phyloP scores from a whole-genome alignment of 2,329 filamentous ascomycete species.

The Talaromyces sp. region DNA sequence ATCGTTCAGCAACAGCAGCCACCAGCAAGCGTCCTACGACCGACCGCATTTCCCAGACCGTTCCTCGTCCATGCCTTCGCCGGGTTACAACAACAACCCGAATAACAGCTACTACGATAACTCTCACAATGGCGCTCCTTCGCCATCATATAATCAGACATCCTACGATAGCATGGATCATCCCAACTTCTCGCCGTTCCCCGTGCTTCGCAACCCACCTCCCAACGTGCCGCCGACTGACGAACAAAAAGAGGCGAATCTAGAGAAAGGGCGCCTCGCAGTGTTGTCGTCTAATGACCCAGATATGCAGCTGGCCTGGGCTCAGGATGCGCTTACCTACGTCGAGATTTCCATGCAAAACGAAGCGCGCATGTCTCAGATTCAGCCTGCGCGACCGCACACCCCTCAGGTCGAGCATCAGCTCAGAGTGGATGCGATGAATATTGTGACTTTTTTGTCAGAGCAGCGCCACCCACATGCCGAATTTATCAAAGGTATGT shows the following conservation, averaged over 20 bases:
- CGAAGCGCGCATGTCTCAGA: constrained; percentile 62
- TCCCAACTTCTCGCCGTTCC: constrained; percentile 88
- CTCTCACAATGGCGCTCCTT: constrained; percentile 22
- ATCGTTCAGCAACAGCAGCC: constrained; percentile 30
- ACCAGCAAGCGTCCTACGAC: constrained; percentile 26
- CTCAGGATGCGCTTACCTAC: constrained; percentile 84
- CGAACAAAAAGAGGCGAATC: constrained; percentile 85
- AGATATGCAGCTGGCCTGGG: constrained; percentile 95
- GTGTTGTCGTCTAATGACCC: constrained; percentile 93
- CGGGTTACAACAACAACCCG: constrained; percentile 19
- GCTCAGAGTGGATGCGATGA: constrained; percentile 80
- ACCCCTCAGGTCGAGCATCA: constrained; percentile 89
- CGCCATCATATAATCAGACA: constrained; percentile 49
- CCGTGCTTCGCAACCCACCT: constrained; percentile 71
- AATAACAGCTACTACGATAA: constrained; percentile 21
- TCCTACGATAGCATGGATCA: constrained; percentile 50
- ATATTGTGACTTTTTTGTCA: constrained; percentile 84
- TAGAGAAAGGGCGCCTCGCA: constrained; percentile 77
- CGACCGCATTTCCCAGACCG: constrained; percentile 35
- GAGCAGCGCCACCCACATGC: constrained; percentile 91
- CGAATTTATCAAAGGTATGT: constrained; percentile 91
- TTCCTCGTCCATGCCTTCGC: constrained; percentile 31
- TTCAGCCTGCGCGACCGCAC: constrained; percentile 60
- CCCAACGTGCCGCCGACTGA: constrained; percentile 90
- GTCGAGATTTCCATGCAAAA: constrained; percentile 81